Conservation (phyloP, 768 basidiomycete genomes). For the Trametes coccinea region DNA sequence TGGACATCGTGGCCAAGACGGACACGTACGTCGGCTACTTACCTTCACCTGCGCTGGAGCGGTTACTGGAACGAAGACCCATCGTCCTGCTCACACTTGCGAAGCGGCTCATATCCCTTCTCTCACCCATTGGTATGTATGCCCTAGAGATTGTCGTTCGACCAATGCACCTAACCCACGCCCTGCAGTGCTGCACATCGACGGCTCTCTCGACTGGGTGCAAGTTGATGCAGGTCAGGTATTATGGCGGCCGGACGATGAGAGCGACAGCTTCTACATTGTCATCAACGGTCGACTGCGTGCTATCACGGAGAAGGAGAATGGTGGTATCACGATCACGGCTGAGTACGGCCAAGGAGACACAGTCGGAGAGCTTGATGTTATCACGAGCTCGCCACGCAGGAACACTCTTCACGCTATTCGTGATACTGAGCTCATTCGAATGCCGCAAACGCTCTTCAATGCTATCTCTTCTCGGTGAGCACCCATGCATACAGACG, state of each 20-base stretch:
- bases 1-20: slow-evolving; percentile 95
- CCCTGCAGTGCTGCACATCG: slow-evolving; percentile 84
- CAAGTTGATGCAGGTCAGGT: slow-evolving; percentile 96
- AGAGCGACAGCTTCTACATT: slow-evolving; percentile 95
- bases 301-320: slow-evolving; percentile 79
- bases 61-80: slow-evolving; percentile 88
- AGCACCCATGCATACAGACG: slow-evolving; percentile 16
- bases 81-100: slow-evolving; percentile 95
- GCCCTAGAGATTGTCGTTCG: not conserved
- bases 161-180: not conserved
- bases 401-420: slow-evolving; percentile 95
- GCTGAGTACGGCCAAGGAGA: slow-evolving; percentile 98
- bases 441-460: slow-evolving; percentile 97
- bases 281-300: slow-evolving; percentile 96
- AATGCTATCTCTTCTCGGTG: slow-evolving; percentile 92
- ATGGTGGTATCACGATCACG: slow-evolving; percentile 75
- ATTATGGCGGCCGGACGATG: slow-evolving; percentile 87
- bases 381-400: slow-evolving; percentile 87
- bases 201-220: slow-evolving; percentile 97
- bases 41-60: slow-evolving; percentile 83
- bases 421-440: slow-evolving; percentile 93
- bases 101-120: slow-evolving; percentile 91
- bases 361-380: slow-evolving; percentile 95
- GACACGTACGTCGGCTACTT: slow-evolving; percentile 98
- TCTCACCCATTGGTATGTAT: slow-evolving; percentile 83